These are phyloP conservation scores for Auricularia heimuer DNA, from an alignment of 768 basidiomycete genomes.

Conservation along the genomic window DNA sequence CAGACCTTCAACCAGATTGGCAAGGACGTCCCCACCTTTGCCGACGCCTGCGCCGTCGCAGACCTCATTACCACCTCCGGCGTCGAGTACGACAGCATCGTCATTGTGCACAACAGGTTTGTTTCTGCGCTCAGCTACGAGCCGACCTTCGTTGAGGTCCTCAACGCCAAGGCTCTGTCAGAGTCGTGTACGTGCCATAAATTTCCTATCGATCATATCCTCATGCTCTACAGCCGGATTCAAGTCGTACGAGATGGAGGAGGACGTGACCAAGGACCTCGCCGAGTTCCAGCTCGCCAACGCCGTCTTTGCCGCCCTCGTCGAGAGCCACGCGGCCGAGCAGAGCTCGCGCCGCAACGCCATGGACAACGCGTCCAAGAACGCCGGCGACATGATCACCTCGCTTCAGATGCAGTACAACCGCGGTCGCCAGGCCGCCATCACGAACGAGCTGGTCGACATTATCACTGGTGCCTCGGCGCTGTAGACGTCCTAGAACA, in stretches of 20 bases:
- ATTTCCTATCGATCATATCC: background rate
- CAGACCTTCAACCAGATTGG: too few species aligned
- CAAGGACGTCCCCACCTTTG: too few species aligned
- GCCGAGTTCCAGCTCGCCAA: slow-evolving; percentile 95
- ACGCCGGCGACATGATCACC: slow-evolving; percentile 89
- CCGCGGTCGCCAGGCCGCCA: slow-evolving; percentile 95
- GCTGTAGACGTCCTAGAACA: background rate
- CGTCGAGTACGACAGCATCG: slow-evolving; percentile 77
- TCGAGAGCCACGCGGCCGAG: slow-evolving; percentile 93
- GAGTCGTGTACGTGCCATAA: slow-evolving; percentile 46
- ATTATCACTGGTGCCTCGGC: slow-evolving; percentile 70
- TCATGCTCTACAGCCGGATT: slow-evolving; percentile 53
- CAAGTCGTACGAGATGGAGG: slow-evolving; percentile 95
- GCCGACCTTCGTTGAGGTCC: slow-evolving; percentile 60
- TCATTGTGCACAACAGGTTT: slow-evolving; percentile 77
- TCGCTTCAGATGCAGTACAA: slow-evolving; percentile 91
- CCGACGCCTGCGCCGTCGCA: too few species aligned
- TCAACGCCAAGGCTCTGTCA: slow-evolving; percentile 71
- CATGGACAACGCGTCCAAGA: slow-evolving; percentile 99
- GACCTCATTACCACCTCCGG: too few species aligned
- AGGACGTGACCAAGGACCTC: slow-evolving; percentile 87
- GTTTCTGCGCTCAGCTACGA: slow-evolving; percentile 89
- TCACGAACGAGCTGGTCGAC: slow-evolving; percentile 91
- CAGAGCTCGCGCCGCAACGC: slow-evolving; percentile 90
- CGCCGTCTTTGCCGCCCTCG: slow-evolving; percentile 87